Conservation (phyloP, 2,329 filamentous ascomycete species). For the Hypoxylon sp. region DNA sequence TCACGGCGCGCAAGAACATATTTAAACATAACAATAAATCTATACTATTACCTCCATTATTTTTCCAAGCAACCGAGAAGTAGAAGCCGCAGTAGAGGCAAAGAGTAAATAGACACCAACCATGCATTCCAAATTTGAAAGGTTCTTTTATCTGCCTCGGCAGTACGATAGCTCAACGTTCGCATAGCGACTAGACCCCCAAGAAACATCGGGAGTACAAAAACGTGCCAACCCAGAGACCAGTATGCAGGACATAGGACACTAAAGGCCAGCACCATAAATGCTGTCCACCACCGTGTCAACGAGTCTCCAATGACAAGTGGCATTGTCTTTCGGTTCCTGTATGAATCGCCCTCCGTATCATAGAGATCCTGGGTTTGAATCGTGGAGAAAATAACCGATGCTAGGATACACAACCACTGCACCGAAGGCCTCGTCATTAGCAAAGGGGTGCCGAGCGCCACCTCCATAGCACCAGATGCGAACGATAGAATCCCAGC, state of each 20-base stretch:
- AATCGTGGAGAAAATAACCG: conserved; percentile 45
- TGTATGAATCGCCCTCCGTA: conserved; percentile 44
- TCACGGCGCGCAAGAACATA: not conserved
- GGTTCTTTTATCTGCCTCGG: conserved; percentile 16
- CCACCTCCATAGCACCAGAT: conserved; percentile 18
- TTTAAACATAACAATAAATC: not conserved
- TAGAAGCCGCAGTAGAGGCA: conserved; percentile 6
- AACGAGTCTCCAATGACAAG: conserved; percentile 29
- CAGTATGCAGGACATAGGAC: conserved; percentile 26
- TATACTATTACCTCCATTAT: not conserved
- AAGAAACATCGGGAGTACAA: not conserved
- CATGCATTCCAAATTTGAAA: conserved; percentile 22
- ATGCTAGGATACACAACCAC: conserved; percentile 41
- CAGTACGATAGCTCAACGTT: conserved; percentile 6
- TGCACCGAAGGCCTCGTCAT: conserved; percentile 3
- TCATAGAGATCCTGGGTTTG: conserved; percentile 51
- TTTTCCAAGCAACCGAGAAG: not conserved
- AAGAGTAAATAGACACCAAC: conserved; percentile 17
- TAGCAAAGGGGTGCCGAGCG: not conserved
- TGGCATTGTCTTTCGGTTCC: conserved; percentile 45
- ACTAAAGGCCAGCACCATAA: conserved; percentile 5
- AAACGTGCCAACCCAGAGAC: conserved; percentile 7
- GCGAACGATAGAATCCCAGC: conserved; percentile 17
- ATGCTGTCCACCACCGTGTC: conserved; percentile 26
- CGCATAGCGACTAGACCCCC: not conserved